These are phyloP conservation scores for Blastomyces percursus DNA, from an alignment of 2,329 filamentous ascomycete genomes.

Conservation along the genomic window DNA sequence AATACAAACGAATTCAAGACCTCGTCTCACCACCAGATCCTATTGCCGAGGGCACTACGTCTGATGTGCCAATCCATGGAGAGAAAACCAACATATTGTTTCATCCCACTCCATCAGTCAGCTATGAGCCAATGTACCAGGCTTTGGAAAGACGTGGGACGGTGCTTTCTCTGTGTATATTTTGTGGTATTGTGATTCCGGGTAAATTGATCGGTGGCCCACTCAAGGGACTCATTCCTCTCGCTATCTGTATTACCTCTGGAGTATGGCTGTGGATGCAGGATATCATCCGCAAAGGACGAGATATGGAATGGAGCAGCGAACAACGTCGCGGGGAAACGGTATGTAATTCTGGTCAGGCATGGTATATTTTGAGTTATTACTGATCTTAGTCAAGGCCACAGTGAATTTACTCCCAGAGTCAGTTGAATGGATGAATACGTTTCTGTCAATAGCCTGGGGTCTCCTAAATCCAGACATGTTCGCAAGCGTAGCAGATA, in stretches of 20 bases:
- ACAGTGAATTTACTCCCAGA: conserved; percentile 84
- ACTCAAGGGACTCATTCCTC: conserved; percentile 62
- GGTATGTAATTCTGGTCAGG: conserved; percentile 29
- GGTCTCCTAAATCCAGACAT: conserved; percentile 89
- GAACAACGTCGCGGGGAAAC: conserved; percentile 77
- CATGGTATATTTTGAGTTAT: neutral
- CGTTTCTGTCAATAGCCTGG: conserved; percentile 73
- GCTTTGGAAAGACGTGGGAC: conserved; percentile 64
- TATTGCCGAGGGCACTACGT: conserved; percentile 67
- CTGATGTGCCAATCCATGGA: conserved; percentile 88
- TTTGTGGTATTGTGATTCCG: conserved; percentile 61
- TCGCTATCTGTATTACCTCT: conserved; percentile 60
- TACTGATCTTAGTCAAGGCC: conserved; percentile 38
- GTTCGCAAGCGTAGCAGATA: conserved; percentile 87
- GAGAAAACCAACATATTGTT: conserved; percentile 96
- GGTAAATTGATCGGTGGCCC: conserved; percentile 71
- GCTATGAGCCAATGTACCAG: conserved; percentile 79
- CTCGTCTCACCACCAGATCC: conserved; percentile 85
- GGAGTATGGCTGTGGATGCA: conserved; percentile 85
- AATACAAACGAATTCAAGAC: conserved; percentile 79
- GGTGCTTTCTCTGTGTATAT: conserved; percentile 57
- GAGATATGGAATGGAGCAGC: conserved; percentile 76
- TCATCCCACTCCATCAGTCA: conserved; percentile 82
- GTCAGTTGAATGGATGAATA: conserved; percentile 95
- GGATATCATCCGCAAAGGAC: conserved; percentile 69